Conservation (phyloP, 768 basidiomycete species). For the Butyriboletus loyo region DNA sequence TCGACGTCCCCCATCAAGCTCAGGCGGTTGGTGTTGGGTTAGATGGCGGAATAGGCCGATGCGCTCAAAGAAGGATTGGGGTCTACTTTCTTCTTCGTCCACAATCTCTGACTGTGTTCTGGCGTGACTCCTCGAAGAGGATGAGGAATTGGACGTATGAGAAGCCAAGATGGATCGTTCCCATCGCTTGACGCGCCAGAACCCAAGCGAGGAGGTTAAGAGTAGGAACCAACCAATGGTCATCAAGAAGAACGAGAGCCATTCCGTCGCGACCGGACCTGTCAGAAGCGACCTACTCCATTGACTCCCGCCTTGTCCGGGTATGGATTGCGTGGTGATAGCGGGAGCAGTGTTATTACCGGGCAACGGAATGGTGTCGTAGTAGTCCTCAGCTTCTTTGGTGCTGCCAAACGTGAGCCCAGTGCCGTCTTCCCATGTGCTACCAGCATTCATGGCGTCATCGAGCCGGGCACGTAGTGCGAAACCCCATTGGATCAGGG, state of each 20-base stretch:
- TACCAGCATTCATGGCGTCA: conserved; percentile 32
- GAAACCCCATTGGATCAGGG: conserved; percentile 94
- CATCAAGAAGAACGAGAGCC: conserved; percentile 95
- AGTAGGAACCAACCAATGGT: conserved; percentile 87
- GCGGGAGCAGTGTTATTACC: conserved; percentile 28
- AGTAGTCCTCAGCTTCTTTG: conserved; percentile 46
- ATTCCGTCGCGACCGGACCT: conserved; percentile 80
- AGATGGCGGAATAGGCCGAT: conserved; percentile 20
- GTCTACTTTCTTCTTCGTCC: conserved; percentile 26
- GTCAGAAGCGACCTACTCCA: conserved; percentile 43
- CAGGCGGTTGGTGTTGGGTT: conserved; percentile 11
- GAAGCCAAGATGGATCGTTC: conserved; percentile 72
- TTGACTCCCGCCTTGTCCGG: conserved; percentile 13
- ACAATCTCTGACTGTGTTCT: conserved; percentile 26
- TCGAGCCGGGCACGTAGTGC: conserved; percentile 61
- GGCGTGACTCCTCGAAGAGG: conserved; percentile 34
- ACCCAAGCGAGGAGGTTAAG: conserved; percentile 85
- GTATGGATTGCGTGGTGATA: conserved; percentile 4
- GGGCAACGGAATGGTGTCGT: conserved; percentile 26
- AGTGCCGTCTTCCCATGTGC: conserved; percentile 28
- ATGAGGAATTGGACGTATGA: conserved; percentile 25
- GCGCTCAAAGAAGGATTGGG: conserved; percentile 30
- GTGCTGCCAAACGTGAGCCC: conserved; percentile 43
- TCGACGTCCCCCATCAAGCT: conserved; percentile 1
- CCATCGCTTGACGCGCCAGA: conserved; percentile 89